Percentiles rank a stretch among this genome's conserved stretches.
phyloP scores from a whole-genome alignment of 768 basidiomycete species.

The Russula abietina region DNA sequence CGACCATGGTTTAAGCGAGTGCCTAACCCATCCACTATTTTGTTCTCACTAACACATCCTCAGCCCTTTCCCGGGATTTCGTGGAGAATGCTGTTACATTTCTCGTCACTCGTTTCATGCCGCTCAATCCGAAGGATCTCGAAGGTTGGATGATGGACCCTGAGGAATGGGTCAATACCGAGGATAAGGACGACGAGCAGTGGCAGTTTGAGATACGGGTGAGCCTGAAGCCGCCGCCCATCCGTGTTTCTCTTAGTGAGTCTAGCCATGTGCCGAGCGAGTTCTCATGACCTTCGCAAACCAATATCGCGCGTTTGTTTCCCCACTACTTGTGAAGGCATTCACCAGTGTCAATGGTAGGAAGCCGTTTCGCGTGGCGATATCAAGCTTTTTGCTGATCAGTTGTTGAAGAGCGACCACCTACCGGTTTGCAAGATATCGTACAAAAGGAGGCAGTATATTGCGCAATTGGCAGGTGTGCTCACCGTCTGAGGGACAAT shows the following conservation, averaged over 20 bases:
- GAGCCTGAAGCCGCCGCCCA: conserved; percentile 28
- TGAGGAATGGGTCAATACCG: conserved; percentile 89
- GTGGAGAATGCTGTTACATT: conserved; percentile 68
- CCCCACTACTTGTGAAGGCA: conserved; percentile 54
- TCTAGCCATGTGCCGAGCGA: conserved; percentile 88
- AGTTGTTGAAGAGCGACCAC: conserved; percentile 35
- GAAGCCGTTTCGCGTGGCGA: conserved; percentile 23
- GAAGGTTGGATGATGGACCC: conserved; percentile 83
- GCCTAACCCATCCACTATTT: neutral
- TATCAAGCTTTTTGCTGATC: neutral
- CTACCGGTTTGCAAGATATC: conserved; percentile 51
- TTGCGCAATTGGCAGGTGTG: conserved; percentile 83
- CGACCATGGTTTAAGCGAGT: conserved; percentile 52
- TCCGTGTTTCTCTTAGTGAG: neutral
- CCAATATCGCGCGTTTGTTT: conserved; percentile 63
- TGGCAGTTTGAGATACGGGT: conserved; percentile 95
- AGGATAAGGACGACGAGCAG: conserved; percentile 83
- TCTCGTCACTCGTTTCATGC: conserved; percentile 80
- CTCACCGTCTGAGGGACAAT: conserved; percentile 49
- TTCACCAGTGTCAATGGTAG: conserved; percentile 60
- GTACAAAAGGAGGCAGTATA: conserved; percentile 84
- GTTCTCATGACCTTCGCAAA: conserved; percentile 74
- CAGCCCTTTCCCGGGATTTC: conserved; percentile 62
- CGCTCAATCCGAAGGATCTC: conserved; percentile 73
- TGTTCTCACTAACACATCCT: conserved; percentile 18